Conservation (phyloP, 345 rosid species). For the Acer yangbiense region DNA sequence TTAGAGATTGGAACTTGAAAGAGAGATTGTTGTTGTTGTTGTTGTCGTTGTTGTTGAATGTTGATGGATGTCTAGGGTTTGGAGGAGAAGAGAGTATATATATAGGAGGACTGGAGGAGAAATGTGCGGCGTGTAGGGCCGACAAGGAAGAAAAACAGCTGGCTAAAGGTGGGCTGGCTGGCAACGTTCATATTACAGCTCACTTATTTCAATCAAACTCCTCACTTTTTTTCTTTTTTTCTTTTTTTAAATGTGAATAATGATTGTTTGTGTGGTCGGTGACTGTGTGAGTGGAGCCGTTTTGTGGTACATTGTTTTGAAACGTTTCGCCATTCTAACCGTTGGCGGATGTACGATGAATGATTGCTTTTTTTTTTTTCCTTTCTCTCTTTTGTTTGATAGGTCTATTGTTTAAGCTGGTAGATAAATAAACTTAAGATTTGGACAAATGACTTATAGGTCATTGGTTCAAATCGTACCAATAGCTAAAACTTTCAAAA, state of each 20-base stretch:
- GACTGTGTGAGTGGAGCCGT: not conserved
- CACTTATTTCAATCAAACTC: not conserved
- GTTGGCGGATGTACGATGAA: too few species aligned
- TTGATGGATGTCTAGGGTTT: not conserved
- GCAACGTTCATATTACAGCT: constrained; percentile 32
- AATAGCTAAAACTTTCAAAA: too few species aligned
- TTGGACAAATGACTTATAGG: too few species aligned
- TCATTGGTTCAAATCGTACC: too few species aligned
- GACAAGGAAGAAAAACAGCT: constrained; percentile 15
- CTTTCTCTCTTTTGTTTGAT: too few species aligned
- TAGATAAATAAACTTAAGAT: too few species aligned
- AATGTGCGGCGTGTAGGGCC: constrained; percentile 21
- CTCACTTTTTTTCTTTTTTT: too few species aligned
- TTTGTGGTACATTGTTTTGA: not conserved
- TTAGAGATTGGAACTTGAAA: not conserved
- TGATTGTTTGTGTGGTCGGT: not conserved
- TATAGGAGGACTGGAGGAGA: not conserved
- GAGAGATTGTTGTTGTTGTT: not conserved
- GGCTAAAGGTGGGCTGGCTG: not conserved
- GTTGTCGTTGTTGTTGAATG: not conserved
- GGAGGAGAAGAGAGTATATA: not conserved
- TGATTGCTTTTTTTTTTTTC: too few species aligned
- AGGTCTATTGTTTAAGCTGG: too few species aligned
- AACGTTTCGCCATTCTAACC: too few species aligned
- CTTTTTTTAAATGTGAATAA: not conserved